Evolutionary conservation across 306 rosid genomes (phyloP).

Genomic region (Cicer pinnatifidum): DNA sequence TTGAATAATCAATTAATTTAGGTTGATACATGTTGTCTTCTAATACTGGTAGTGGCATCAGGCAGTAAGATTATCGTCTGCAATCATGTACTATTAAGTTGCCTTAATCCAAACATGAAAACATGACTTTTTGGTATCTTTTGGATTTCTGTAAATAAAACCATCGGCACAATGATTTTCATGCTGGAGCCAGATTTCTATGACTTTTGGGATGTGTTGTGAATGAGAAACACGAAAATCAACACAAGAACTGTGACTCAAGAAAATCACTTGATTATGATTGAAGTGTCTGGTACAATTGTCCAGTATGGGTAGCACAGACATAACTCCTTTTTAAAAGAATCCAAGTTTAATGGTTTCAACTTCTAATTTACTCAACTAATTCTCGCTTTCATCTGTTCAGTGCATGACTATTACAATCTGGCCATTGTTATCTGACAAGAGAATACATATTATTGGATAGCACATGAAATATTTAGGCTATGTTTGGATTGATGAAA

Average conservation of each 20-base stretch:
- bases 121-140: constrained; percentile 30
- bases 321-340: constrained; percentile 27
- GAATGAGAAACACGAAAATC: constrained; percentile 24
- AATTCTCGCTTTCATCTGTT: constrained; percentile 23
- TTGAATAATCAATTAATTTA: constrained; percentile 33
- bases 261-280: constrained; percentile 9
- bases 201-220: constrained; percentile 26
- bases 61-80: constrained; percentile 28
- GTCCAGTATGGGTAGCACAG: background rate
- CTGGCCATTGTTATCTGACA: constrained; percentile 25
- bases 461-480: no score
- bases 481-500: no score
- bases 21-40: constrained; percentile 31
- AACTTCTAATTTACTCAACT: constrained; percentile 19
- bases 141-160: constrained; percentile 19
- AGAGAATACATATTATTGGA: constrained; percentile 7
- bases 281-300: constrained; percentile 9
- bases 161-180: constrained; percentile 8
- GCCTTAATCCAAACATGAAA: constrained; percentile 21
- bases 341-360: constrained; percentile 13
- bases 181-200: constrained; percentile 14
- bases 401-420: constrained; percentile 22
- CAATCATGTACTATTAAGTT: constrained; percentile 36
- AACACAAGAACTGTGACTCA: constrained; percentile 6
- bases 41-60: constrained; percentile 15